Percentiles rank a stretch among this genome's conserved stretches.
Evolutionary conservation across 179 eudicot genomes (phyloP).

Genomic region (Drosera spatulata): DNA sequence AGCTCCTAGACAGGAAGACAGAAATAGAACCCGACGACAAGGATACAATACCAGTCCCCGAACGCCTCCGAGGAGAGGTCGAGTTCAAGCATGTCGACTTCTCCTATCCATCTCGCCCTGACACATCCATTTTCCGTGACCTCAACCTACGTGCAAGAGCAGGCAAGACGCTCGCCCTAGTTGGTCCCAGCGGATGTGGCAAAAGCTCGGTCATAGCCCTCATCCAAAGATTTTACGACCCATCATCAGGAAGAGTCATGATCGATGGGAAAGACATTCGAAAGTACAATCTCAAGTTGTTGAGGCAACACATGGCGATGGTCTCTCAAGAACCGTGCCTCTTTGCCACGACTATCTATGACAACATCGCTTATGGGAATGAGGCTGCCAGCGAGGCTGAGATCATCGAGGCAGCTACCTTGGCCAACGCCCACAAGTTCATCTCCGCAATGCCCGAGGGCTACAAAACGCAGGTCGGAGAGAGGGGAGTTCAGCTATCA

Average conservation of each 20-base stretch:
- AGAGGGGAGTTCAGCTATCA: conserved; percentile 83
- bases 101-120: conserved; percentile 91
- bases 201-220: conserved; percentile 90
- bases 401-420: conserved; percentile 82
- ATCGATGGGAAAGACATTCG: conserved; percentile 87
- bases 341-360: conserved; percentile 72
- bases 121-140: conserved; percentile 62
- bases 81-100: conserved; percentile 94
- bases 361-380: conserved; percentile 79
- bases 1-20: conserved; percentile 87
- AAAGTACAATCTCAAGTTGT: conserved; percentile 72
- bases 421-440: conserved; percentile 94
- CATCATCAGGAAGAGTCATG: conserved; percentile 73
- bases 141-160: conserved; percentile 81
- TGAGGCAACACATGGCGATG: conserved; percentile 71
- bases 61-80: conserved; percentile 80
- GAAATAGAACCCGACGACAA: conserved; percentile 80
- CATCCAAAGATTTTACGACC: conserved; percentile 79
- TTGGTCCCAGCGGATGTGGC: conserved; percentile 96
- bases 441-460: conserved; percentile 85
- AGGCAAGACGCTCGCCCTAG: conserved; percentile 88
- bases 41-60: conserved; percentile 60
- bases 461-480: conserved; percentile 85
- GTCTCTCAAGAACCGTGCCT: conserved; percentile 98
- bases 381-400: conserved; percentile 87